These are phyloP conservation scores for Syzygium grande DNA, from an alignment of 345 rosid species.

Conservation along the genomic window DNA sequence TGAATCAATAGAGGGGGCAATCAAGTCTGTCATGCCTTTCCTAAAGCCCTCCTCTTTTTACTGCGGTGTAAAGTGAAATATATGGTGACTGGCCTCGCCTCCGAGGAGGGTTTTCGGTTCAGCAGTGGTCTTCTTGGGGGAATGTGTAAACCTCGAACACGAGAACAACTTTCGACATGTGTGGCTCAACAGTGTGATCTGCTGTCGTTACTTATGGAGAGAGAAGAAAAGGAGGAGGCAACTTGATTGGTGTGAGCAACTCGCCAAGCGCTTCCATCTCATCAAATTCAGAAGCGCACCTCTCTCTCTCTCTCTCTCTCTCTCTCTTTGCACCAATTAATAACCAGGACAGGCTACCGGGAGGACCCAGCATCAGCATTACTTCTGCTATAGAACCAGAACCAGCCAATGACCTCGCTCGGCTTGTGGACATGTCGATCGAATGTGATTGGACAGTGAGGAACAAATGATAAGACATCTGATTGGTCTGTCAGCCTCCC, in stretches of 20 bases:
- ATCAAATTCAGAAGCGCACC: not conserved
- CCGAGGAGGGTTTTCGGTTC: not conserved
- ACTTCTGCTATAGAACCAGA: not conserved
- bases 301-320: not conserved
- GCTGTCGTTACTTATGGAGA: not conserved
- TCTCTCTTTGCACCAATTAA: not conserved
- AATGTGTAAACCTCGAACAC: not conserved
- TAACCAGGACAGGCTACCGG: not conserved
- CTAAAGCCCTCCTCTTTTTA: not conserved
- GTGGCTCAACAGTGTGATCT: not conserved
- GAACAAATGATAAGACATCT: not conserved
- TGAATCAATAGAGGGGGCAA: not conserved
- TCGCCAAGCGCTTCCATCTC: not conserved
- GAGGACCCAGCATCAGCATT: not conserved
- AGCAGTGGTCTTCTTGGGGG: not conserved
- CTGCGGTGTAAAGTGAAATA: not conserved
- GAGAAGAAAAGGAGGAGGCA: not conserved
- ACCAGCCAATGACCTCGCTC: not conserved
- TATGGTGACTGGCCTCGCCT: not conserved
- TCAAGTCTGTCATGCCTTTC: not conserved
- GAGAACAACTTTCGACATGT: not conserved
- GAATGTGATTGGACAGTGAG: not conserved
- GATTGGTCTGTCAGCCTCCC: not conserved
- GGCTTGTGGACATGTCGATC: not conserved
- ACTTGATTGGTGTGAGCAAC: not conserved